phyloP scores from a whole-genome alignment of 306 rosid species.

The Sicyos edulis region DNA sequence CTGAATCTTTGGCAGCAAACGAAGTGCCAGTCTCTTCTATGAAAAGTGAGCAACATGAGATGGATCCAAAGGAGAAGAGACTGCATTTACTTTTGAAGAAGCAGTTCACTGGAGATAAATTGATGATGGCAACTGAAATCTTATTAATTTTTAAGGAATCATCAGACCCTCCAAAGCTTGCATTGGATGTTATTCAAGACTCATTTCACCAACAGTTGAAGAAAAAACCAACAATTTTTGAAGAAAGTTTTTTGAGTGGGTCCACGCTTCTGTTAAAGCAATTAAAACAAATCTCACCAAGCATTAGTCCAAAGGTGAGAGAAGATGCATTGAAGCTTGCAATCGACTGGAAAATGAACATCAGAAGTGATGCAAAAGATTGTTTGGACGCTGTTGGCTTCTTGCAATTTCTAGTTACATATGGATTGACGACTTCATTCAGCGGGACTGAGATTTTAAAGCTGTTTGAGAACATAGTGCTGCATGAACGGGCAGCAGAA shows the following conservation, averaged over 20 bases:
- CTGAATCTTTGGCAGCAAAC: constrained; percentile 17
- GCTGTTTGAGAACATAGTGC: constrained; percentile 37
- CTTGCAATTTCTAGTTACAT: constrained; percentile 38
- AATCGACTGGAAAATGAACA: constrained; percentile 33
- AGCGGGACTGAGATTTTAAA: constrained; percentile 35
- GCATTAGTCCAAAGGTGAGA: constrained; percentile 31
- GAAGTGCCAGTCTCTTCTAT: constrained; percentile 13
- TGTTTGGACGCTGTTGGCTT: constrained; percentile 41
- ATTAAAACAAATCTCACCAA: constrained; percentile 36
- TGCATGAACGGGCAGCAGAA: constrained; percentile 36
- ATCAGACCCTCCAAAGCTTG: constrained; percentile 44
- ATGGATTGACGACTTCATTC: constrained; percentile 37
- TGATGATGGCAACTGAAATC: constrained; percentile 22
- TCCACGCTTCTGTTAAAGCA: constrained; percentile 30
- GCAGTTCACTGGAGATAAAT: constrained; percentile 22
- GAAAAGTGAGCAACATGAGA: constrained; percentile 26
- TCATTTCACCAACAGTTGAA: constrained; percentile 24
- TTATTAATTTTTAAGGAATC: constrained; percentile 29
- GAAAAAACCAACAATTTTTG: constrained; percentile 20
- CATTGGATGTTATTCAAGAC: constrained; percentile 35
- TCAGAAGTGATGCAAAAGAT: constrained; percentile 24
- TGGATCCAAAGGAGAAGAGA: constrained; percentile 21
- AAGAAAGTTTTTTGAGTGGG: constrained; percentile 17
- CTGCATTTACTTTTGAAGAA: constrained; percentile 21
- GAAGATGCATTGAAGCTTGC: constrained; percentile 48